phyloP scores from a whole-genome alignment of 2,329 filamentous ascomycete genomes.

The Hypoxylon sp. region DNA sequence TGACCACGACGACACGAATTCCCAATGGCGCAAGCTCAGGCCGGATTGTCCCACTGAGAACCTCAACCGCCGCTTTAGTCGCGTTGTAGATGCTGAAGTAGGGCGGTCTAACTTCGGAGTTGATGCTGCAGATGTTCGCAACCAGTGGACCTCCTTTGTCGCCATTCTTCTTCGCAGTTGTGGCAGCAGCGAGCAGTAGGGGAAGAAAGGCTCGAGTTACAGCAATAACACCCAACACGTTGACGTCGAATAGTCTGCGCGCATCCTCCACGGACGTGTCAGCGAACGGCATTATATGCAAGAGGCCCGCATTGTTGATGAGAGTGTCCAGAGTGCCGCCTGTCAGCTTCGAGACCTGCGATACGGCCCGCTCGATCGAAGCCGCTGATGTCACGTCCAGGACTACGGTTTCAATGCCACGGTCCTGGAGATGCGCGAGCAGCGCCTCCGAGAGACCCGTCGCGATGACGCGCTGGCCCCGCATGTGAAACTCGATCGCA shows the following conservation, averaged over 20 bases:
- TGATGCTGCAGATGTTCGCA: slow-evolving; percentile 48
- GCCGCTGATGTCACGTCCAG: slow-evolving; percentile 48
- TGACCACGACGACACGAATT: slow-evolving; percentile 48
- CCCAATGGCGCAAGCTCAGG: slow-evolving; percentile 49
- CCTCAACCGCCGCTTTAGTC: slow-evolving; percentile 50
- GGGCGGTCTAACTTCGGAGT: slow-evolving; percentile 39
- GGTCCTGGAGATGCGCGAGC: slow-evolving; percentile 36
- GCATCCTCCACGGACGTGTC: slow-evolving; percentile 40
- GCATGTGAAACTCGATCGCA: slow-evolving; percentile 50
- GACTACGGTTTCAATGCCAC: slow-evolving; percentile 46
- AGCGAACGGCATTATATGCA: slow-evolving; percentile 45
- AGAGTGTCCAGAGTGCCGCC: slow-evolving; percentile 48
- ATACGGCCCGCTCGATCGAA: slow-evolving; percentile 42
- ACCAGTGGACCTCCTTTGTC: slow-evolving; percentile 33
- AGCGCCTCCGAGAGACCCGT: slow-evolving; percentile 47
- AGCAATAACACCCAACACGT: slow-evolving; percentile 43
- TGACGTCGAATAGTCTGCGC: slow-evolving; percentile 43
- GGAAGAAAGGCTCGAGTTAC: slow-evolving; percentile 44
- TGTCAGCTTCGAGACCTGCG: slow-evolving; percentile 37
- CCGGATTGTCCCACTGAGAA: slow-evolving; percentile 43
- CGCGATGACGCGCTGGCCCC: slow-evolving; percentile 53
- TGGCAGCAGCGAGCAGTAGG: slow-evolving; percentile 31
- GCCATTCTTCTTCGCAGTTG: background rate
- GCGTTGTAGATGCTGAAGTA: slow-evolving; percentile 49
- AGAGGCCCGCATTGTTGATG: slow-evolving; percentile 48